Evolutionary conservation across 768 basidiomycete species (phyloP).

Genomic region (Termitomyces titanicus): DNA sequence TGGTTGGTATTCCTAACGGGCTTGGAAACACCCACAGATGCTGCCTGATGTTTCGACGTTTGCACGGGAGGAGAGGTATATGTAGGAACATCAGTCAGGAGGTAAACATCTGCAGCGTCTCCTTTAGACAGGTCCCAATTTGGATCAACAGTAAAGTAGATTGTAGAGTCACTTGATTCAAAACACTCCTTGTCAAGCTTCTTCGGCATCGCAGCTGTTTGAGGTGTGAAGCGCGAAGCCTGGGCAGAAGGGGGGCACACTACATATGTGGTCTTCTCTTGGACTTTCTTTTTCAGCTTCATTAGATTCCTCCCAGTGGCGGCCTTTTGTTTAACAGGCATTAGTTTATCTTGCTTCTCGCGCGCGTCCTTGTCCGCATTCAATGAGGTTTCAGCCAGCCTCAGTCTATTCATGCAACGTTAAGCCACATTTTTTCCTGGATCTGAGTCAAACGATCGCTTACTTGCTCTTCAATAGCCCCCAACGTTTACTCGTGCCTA

Average conservation of each 20-base stretch:
- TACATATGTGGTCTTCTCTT: neutral
- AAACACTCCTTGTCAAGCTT: neutral
- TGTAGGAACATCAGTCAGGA: neutral
- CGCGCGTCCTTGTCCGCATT: neutral
- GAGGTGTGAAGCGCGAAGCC: neutral
- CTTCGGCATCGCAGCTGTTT: neutral
- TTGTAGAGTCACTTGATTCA: neutral
- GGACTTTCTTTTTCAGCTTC: neutral
- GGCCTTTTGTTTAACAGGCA: neutral
- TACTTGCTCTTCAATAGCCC: neutral
- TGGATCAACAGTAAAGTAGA: neutral
- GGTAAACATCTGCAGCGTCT: neutral
- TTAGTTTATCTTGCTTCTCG: neutral
- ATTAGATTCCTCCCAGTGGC: neutral
- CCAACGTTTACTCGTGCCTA: neutral
- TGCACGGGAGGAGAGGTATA: no score
- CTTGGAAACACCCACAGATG: neutral
- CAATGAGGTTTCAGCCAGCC: no score
- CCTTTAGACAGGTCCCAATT: neutral
- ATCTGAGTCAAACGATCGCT: no score
- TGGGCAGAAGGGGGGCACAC: neutral
- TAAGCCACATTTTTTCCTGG: neutral
- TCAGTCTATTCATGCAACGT: neutral
- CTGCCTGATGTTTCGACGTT: neutral
- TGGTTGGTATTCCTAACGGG: neutral